These are phyloP conservation scores for Penicillium oxalicum DNA, from an alignment of 2,329 filamentous ascomycete species.

Conservation along the genomic window DNA sequence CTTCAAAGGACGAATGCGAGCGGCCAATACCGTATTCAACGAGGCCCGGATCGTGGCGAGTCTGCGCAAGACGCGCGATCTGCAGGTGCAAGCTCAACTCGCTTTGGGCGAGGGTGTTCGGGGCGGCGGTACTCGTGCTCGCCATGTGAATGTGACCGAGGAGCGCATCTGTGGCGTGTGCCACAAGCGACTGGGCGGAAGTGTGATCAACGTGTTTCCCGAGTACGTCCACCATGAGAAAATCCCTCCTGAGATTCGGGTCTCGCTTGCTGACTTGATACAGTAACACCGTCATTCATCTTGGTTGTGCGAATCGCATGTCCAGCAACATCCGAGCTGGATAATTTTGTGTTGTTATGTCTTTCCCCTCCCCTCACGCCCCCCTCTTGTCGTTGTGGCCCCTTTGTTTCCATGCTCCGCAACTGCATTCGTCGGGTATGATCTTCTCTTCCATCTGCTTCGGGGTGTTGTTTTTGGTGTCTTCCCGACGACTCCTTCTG, in stretches of 20 bases:
- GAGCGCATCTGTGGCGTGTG: conserved; percentile 88
- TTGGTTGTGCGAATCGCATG: conserved; percentile 61
- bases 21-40: conserved; percentile 74
- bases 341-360: conserved; percentile 11
- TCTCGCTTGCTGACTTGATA: conserved; percentile 14
- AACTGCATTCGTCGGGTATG: conserved; percentile 5
- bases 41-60: conserved; percentile 71
- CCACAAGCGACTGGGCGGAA: conserved; percentile 85
- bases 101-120: conserved; percentile 62
- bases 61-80: conserved; percentile 70
- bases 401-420: not conserved
- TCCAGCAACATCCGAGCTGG: conserved; percentile 18
- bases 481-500: conserved; percentile 19
- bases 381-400: too few relatives aligned
- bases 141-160: conserved; percentile 74
- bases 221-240: conserved; percentile 52
- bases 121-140: conserved; percentile 51
- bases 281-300: conserved; percentile 64
- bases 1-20: conserved; percentile 83
- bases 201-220: conserved; percentile 82
- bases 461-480: conserved; percentile 4
- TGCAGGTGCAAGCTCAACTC: conserved; percentile 68
- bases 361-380: too few relatives aligned
- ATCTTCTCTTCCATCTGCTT: conserved; percentile 2
- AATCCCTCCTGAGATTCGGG: not conserved